A percentile compares a stretch with the other conserved stretches of the same genome.
These are phyloP conservation scores for Daldinia sp. DNA, from an alignment of 2,329 filamentous ascomycete species.

Conservation along the genomic window DNA sequence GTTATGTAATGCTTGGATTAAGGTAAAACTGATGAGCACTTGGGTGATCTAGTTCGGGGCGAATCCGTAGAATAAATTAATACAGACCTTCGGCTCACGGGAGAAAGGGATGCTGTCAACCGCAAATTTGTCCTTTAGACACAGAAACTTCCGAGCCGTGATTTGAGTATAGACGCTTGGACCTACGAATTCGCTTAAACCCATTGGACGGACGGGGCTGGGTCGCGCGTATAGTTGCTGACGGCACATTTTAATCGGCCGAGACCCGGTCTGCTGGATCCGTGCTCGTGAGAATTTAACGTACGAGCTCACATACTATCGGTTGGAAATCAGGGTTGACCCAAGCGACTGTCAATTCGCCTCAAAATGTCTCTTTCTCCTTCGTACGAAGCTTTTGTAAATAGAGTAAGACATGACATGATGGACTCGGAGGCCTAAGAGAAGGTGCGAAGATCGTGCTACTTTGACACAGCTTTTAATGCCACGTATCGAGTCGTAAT, in stretches of 20 bases:
- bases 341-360: conserved; percentile 18
- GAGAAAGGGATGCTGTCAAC: conserved; percentile 35
- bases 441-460: conserved; percentile 9
- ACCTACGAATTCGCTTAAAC: background rate
- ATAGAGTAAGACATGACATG: conserved; percentile 28
- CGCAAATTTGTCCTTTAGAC: conserved; percentile 32
- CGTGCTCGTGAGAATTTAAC: conserved; percentile 12
- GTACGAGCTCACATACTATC: conserved; percentile 8
- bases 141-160: conserved; percentile 36
- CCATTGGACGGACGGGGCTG: conserved; percentile 14
- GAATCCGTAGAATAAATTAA: background rate
- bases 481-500: conserved; percentile 20
- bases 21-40: background rate
- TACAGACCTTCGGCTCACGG: conserved; percentile 7
- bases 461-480: conserved; percentile 30
- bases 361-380: conserved; percentile 24
- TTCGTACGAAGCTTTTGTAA: conserved; percentile 5
- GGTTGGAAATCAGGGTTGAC: conserved; percentile 13
- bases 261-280: conserved; percentile 21
- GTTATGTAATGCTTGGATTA: background rate
- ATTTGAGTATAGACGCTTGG: conserved; percentile 13
- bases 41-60: background rate
- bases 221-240: conserved; percentile 36
- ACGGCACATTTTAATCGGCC: conserved; percentile 27
- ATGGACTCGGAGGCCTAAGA: conserved; percentile 15